Conservation (phyloP, 176 grass and related monocot genomes). For the Urochloa ruziziensis region DNA sequence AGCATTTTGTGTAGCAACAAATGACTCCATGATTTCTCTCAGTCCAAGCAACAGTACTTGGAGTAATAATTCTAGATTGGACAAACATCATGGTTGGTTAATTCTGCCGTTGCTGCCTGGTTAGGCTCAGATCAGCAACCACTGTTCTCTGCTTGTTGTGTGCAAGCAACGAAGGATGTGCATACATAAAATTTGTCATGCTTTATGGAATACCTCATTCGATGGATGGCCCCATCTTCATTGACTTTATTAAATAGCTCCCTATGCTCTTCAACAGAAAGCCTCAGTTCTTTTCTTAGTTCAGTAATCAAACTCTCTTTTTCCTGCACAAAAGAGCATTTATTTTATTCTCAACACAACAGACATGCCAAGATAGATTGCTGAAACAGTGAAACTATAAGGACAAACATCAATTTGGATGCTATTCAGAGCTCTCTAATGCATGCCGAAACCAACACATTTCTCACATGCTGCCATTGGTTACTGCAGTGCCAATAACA, state of each 20-base stretch:
- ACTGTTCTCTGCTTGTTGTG: too few relatives aligned
- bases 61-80: too few relatives aligned
- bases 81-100: too few relatives aligned
- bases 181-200: background rate
- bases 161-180: background rate
- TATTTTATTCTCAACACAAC: constrained; percentile 30
- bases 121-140: too few relatives aligned
- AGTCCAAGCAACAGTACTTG: too few relatives aligned
- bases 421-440: too few relatives aligned
- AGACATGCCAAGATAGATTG: background rate
- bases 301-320: constrained; percentile 98
- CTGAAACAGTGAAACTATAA: background rate
- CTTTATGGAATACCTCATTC: constrained; percentile 60
- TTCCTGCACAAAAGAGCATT: constrained; percentile 57
- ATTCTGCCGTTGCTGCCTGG: too few relatives aligned
- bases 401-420: constrained; percentile 1
- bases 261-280: constrained; percentile 95
- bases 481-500: too few relatives aligned
- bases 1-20: too few relatives aligned
- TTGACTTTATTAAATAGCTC: constrained; percentile 87
- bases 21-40: too few relatives aligned
- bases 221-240: constrained; percentile 61
- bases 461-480: too few relatives aligned
- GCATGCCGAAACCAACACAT: too few relatives aligned
- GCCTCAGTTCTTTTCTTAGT: constrained; percentile 88